phyloP scores from a whole-genome alignment of 805 yeast species.

The Blastobotrys parvus region DNA sequence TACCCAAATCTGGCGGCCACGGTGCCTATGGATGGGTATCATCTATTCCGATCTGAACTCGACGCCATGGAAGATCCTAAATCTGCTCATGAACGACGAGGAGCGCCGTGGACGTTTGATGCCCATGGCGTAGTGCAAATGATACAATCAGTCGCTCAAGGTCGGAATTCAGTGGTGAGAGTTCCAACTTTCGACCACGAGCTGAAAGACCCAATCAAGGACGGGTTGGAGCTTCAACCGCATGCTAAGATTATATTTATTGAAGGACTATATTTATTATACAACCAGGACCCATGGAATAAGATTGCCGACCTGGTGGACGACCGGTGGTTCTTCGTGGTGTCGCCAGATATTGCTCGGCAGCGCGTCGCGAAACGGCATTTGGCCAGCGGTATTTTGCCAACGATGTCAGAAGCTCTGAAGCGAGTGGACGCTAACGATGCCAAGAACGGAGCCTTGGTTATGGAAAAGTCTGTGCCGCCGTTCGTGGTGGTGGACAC shows the following conservation, averaged over 20 bases:
- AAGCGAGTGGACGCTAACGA: constrained; percentile 42
- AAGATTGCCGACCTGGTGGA: constrained; percentile 34
- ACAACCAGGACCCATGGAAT: constrained; percentile 54
- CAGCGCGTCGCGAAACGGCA: constrained; percentile 62
- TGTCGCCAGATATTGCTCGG: constrained; percentile 39
- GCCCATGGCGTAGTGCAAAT: constrained; percentile 37
- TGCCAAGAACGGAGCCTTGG: constrained; percentile 47
- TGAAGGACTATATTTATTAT: constrained; percentile 69
- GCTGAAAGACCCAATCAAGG: constrained; percentile 53
- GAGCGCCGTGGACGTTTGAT: constrained; percentile 84
- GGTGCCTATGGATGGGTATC: constrained; percentile 74
- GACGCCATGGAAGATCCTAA: constrained; percentile 43
- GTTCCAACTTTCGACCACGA: constrained; percentile 72
- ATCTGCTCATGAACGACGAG: constrained; percentile 57
- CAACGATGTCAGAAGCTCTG: constrained; percentile 28
- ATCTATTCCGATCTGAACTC: constrained; percentile 43
- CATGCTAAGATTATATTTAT: constrained; percentile 49
- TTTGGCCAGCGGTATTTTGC: constrained; percentile 32
- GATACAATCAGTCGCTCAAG: constrained; percentile 23
- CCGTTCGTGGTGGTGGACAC: constrained; percentile 21
- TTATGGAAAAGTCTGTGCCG: constrained; percentile 20
- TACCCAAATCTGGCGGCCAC: neutral
- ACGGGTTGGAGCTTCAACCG: constrained; percentile 39
- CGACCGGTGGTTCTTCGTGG: constrained; percentile 39
- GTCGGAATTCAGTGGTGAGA: constrained; percentile 8